Evolutionary conservation across 768 basidiomycete genomes (phyloP), one percentile per base, ranked within the genome.

Genomic region (Boletus rubropictus): DNA sequence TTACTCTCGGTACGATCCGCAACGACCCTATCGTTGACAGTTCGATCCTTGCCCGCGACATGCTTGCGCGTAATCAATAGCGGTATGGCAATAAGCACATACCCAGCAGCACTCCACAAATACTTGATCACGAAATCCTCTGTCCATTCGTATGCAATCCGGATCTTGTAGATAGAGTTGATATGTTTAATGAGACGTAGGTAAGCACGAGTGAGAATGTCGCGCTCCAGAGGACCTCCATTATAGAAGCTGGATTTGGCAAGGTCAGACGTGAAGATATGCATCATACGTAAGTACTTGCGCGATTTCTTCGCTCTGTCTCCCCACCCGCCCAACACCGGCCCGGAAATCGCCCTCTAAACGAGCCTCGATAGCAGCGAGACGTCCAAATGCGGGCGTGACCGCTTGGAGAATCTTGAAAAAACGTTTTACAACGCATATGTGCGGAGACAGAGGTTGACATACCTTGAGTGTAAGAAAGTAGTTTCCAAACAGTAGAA

Each of bases 51-150:
- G 32, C 52, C 36, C 48, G 52, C 29, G 44, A 39, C 43, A 46
- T 51, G 47, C 56, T 59, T 58, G 15, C 82, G 73, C 0, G 84
- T 87, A 57, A 88, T 81, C 32, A 95, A 71, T 17, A 95, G 76
- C 0, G 94, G 95, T 1, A 97, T 84, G 7, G 92, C 89, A 60
- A 98, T 97, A 18, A 97, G 75, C 4, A 76, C 78, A 64, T 97
- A 98, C 0, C 95, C 95, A 4, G 82, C 84, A 1, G 93, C 93
- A 9, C 88, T 91, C 94, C 92, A 96, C 8, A 89, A 70, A 63
- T 96, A 97, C 65, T 96, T 96, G 74, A 96, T 92, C 17, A 96
- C 86, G 55, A 90, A 93, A 69, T 96, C 94, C 61, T 96, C 94
- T 0, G 89, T 96, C 93, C 89, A 96, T 69, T 83, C 89, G 59